Conservation (phyloP, 805 yeast genomes). For the Ogataea henricii region DNA sequence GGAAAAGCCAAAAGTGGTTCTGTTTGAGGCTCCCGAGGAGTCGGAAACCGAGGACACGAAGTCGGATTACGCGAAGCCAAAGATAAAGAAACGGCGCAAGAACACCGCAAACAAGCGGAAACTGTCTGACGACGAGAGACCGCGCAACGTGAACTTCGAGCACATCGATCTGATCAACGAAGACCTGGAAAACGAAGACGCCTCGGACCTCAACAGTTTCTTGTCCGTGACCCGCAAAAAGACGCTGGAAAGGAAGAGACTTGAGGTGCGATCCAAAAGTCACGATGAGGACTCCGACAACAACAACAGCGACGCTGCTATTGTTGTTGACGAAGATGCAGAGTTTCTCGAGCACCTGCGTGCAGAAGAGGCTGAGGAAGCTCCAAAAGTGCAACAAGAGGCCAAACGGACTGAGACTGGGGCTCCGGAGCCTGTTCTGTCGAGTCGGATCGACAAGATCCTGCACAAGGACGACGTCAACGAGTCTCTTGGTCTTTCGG, state of each 20-base stretch:
- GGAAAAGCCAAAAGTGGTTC: constrained; percentile 17
- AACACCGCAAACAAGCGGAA: constrained; percentile 16
- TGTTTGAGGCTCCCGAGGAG: constrained; percentile 17
- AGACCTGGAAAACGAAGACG: constrained; percentile 29
- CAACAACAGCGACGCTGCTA: constrained; percentile 17
- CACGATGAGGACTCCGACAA: neutral
- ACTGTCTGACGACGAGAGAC: constrained; percentile 24
- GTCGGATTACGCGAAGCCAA: constrained; percentile 20
- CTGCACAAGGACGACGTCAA: constrained; percentile 16
- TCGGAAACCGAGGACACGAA: constrained; percentile 18
- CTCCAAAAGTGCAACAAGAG: neutral
- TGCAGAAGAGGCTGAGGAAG: constrained; percentile 20
- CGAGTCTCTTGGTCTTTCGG: constrained; percentile 37
- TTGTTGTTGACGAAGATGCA: constrained; percentile 37
- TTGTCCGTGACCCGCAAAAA: constrained; percentile 34
- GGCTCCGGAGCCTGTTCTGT: neutral
- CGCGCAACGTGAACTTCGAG: constrained; percentile 23
- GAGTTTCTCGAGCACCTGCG: constrained; percentile 36
- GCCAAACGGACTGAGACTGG: neutral
- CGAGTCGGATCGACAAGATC: constrained; percentile 11
- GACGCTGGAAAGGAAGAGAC: constrained; percentile 23
- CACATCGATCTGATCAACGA: constrained; percentile 32
- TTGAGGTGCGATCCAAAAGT: neutral
- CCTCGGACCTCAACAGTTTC: constrained; percentile 26
- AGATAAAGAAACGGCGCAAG: constrained; percentile 25